phyloP scores from a whole-genome alignment of 495 filamentous ascomycete genomes.

The Hyaloscypha bicolor region DNA sequence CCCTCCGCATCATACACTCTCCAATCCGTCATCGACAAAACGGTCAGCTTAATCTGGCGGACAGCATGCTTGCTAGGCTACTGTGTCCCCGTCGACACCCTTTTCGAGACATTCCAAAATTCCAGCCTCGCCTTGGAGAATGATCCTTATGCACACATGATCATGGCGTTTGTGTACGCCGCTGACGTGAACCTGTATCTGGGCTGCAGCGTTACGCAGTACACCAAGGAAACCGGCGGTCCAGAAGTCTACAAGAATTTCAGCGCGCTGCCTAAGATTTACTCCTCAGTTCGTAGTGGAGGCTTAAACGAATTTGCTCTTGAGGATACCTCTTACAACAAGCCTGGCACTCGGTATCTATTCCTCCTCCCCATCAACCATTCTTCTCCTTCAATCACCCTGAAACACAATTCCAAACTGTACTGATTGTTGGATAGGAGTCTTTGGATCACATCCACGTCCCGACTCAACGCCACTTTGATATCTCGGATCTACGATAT shows the following conservation, averaged over 20 bases:
- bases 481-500: constrained; percentile 36
- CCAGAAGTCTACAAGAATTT: not conserved
- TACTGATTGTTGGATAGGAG: not conserved
- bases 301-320: constrained; percentile 45
- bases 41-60: not conserved
- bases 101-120: not conserved
- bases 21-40: not conserved
- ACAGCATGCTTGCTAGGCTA: too few relatives aligned
- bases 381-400: constrained; percentile 38
- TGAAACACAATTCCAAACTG: constrained; percentile 28
- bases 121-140: not conserved
- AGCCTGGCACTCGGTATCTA: constrained; percentile 41
- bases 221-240: not conserved
- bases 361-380: constrained; percentile 29
- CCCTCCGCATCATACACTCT: too few relatives aligned
- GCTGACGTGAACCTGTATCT: too few relatives aligned
- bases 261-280: constrained; percentile 29
- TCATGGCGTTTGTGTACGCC: not conserved
- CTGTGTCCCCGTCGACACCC: not conserved
- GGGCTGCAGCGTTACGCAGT: not conserved
- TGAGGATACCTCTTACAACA: constrained; percentile 42
- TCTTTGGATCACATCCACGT: not conserved
- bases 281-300: constrained; percentile 40
- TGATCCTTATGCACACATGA: not conserved
- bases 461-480: constrained; percentile 34